phyloP scores from a whole-genome alignment of 495 filamentous ascomycete species.

The Clohesyomyces aquaticus region DNA sequence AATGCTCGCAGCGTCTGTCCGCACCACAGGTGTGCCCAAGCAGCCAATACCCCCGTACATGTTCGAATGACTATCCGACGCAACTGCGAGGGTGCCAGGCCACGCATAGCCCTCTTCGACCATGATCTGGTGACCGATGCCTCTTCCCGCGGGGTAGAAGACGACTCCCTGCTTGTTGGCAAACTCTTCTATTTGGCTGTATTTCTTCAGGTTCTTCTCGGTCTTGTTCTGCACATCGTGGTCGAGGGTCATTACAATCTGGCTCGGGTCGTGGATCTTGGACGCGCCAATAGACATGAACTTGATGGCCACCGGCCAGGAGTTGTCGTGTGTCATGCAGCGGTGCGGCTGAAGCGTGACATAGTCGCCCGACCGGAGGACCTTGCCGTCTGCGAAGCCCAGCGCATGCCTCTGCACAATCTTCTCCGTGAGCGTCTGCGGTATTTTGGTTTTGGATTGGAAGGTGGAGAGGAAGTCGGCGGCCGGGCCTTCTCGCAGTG shows the following conservation, averaged over 20 bases:
- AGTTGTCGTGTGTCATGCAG: slow-evolving; percentile 95
- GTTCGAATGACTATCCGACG: slow-evolving; percentile 82
- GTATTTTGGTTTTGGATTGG: slow-evolving; percentile 45
- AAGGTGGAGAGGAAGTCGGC: slow-evolving; percentile 46
- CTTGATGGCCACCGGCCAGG: slow-evolving; percentile 81
- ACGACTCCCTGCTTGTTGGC: slow-evolving; percentile 78
- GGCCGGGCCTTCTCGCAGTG: slow-evolving; percentile 44
- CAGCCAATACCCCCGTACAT: slow-evolving; percentile 87
- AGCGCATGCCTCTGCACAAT: slow-evolving; percentile 81
- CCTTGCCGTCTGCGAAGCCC: slow-evolving; percentile 71
- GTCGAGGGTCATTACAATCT: slow-evolving; percentile 88
- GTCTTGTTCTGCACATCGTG: slow-evolving; percentile 92
- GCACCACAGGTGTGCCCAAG: slow-evolving; percentile 79
- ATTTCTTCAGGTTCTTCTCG: slow-evolving; percentile 83
- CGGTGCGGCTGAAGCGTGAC: slow-evolving; percentile 73
- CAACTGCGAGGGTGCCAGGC: slow-evolving; percentile 84
- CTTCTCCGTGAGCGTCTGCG: slow-evolving; percentile 90
- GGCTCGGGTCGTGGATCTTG: slow-evolving; percentile 68
- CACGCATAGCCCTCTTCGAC: slow-evolving; percentile 79
- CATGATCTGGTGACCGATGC: slow-evolving; percentile 92
- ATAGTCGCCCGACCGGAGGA: slow-evolving; percentile 78
- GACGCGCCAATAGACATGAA: slow-evolving; percentile 88
- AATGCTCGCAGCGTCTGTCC: slow-evolving; percentile 84
- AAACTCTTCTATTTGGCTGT: slow-evolving; percentile 82
- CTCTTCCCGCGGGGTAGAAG: slow-evolving; percentile 81